Evolutionary conservation across 23 red algal species (phyloP).

Genomic region (Gracilariopsis chorda): DNA sequence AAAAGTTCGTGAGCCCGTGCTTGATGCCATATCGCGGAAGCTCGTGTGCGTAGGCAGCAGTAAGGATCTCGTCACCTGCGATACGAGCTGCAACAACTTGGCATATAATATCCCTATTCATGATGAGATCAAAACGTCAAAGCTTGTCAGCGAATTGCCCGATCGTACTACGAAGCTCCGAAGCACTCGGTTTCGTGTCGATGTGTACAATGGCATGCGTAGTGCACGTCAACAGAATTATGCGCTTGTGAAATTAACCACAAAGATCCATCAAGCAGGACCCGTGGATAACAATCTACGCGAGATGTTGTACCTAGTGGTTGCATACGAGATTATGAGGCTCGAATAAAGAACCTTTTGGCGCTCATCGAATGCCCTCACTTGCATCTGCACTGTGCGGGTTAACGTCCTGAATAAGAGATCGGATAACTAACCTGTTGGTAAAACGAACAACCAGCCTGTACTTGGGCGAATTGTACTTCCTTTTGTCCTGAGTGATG

Average conservation of each 20-base stretch:
- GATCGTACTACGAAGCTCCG: constrained; percentile 50
- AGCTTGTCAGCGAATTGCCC: not conserved
- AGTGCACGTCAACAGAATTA: not conserved
- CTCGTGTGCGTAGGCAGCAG: constrained; percentile 96
- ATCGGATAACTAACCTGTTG: constrained; percentile 76
- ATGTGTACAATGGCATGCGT: not conserved
- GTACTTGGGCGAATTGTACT: constrained; percentile 98
- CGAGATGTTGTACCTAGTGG: no score
- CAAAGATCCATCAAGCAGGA: no score
- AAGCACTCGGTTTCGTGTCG: constrained; percentile 6
- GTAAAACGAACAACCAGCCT: constrained; percentile 96
- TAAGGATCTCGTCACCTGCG: constrained; percentile 88
- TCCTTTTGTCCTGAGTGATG: constrained; percentile 88
- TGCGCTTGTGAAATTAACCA: no score
- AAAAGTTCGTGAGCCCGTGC: constrained; percentile 96
- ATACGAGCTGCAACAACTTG: constrained; percentile 90
- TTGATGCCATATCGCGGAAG: constrained; percentile 97
- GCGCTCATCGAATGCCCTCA: no score
- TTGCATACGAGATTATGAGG: no score
- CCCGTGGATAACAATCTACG: no score
- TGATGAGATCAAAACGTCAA: not conserved
- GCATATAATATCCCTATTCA: constrained; percentile 85
- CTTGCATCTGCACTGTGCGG: no score
- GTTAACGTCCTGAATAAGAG: no score
- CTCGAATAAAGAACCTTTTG: no score